Evolutionary conservation across 2,329 filamentous ascomycete genomes (phyloP).

Genomic region (Cladorrhinum sp.): DNA sequence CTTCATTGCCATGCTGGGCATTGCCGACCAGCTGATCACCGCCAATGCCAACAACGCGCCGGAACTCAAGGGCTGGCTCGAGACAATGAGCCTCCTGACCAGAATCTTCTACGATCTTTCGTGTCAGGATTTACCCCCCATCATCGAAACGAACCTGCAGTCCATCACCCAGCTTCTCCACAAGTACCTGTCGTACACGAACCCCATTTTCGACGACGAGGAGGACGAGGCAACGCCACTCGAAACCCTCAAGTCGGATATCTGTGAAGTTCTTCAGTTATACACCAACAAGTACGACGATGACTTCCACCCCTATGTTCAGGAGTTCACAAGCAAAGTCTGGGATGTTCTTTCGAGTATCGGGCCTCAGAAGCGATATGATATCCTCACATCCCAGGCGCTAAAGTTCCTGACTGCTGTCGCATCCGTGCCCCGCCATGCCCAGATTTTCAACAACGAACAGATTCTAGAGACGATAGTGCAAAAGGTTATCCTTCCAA

Average conservation of each 20-base stretch:
- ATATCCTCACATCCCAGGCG: conserved; percentile 89
- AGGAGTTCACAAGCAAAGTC: conserved; percentile 81
- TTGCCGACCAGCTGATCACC: conserved; percentile 68
- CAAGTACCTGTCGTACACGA: conserved; percentile 90
- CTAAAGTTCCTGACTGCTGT: conserved; percentile 92
- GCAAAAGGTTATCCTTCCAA: conserved; percentile 93
- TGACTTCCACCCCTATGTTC: conserved; percentile 76
- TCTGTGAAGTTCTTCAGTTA: conserved; percentile 85
- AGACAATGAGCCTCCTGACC: conserved; percentile 80
- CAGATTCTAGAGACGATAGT: conserved; percentile 80
- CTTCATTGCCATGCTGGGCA: conserved; percentile 75
- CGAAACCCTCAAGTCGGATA: conserved; percentile 87
- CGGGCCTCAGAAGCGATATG: conserved; percentile 86
- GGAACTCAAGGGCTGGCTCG: conserved; percentile 72
- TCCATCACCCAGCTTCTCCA: conserved; percentile 76
- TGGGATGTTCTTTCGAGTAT: conserved; percentile 89
- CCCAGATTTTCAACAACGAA: conserved; percentile 79
- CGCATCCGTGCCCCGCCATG: conserved; percentile 72
- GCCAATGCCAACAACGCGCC: conserved; percentile 73
- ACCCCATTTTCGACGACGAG: conserved; percentile 74
- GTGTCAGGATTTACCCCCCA: conserved; percentile 91
- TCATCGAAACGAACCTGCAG: conserved; percentile 85
- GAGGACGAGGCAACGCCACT: conserved; percentile 88
- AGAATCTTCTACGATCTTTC: conserved; percentile 96
- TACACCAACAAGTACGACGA: conserved; percentile 96